Evolutionary conservation across 352 stramenopile genomes (phyloP).

Genomic region (Phytophthora crassamura): DNA sequence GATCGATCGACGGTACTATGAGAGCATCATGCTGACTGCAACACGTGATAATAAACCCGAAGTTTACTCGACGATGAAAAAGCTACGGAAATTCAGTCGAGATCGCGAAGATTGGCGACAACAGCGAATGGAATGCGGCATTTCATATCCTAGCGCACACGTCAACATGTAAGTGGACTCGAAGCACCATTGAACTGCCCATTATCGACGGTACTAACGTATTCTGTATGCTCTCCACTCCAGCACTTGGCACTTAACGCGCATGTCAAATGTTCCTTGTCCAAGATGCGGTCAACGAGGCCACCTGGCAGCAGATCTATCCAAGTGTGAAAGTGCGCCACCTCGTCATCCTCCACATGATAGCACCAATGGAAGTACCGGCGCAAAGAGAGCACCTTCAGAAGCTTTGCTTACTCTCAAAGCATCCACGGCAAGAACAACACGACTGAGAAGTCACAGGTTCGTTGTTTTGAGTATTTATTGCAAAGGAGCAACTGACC

Average conservation of each 20-base stretch:
- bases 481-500: too few relatives aligned
- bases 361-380: slow-evolving; percentile 14
- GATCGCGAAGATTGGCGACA: slow-evolving; percentile 78
- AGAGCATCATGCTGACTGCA: slow-evolving; percentile 59
- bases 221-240: not conserved
- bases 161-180: slow-evolving; percentile 65
- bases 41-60: slow-evolving; percentile 53
- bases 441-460: slow-evolving; percentile 5
- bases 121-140: slow-evolving; percentile 73
- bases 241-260: slow-evolving; percentile 82
- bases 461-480: not conserved
- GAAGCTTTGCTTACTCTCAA: slow-evolving; percentile 12
- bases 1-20: slow-evolving; percentile 68
- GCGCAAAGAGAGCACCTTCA: slow-evolving; percentile 11
- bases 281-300: slow-evolving; percentile 62
- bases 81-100: slow-evolving; percentile 52
- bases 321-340: slow-evolving; percentile 46
- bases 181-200: not conserved
- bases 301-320: slow-evolving; percentile 56
- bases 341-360: slow-evolving; percentile 26
- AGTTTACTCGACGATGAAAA: slow-evolving; percentile 45
- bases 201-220: not conserved
- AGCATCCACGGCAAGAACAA: slow-evolving; percentile 18
- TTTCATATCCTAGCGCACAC: slow-evolving; percentile 69
- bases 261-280: slow-evolving; percentile 73